phyloP scores from a whole-genome alignment of 2,329 filamentous ascomycete genomes.

The Verticillium isaacii region DNA sequence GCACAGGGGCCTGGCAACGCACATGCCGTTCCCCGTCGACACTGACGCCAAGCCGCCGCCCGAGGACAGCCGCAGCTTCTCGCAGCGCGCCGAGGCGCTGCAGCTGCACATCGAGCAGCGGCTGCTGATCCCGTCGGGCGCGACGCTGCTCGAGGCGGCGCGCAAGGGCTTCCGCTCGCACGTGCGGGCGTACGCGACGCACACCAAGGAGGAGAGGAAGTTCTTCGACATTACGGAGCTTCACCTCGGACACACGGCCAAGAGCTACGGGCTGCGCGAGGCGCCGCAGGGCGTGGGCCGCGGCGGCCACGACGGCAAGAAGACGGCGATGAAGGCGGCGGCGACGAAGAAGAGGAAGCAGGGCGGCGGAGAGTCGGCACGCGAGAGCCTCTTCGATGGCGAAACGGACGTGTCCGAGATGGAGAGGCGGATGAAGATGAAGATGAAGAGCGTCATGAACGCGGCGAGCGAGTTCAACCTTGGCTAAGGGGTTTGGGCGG shows the following conservation, averaged over 20 bases:
- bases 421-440: constrained; percentile 62
- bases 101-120: constrained; percentile 58
- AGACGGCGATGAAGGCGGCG: constrained; percentile 32
- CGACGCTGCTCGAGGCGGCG: constrained; percentile 71
- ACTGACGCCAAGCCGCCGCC: constrained; percentile 47
- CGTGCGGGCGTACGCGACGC: constrained; percentile 90
- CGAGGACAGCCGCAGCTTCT: constrained; percentile 39
- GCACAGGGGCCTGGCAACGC: constrained; percentile 60
- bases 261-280: constrained; percentile 87
- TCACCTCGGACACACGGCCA: constrained; percentile 89
- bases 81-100: constrained; percentile 46
- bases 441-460: constrained; percentile 52
- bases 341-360: constrained; percentile 13
- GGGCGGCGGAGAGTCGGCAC: constrained; percentile 19
- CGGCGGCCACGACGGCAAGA: constrained; percentile 43
- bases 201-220: constrained; percentile 75
- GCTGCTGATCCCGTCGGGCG: constrained; percentile 35
- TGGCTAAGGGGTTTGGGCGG: constrained; percentile 33
- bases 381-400: constrained; percentile 24
- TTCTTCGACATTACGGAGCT: constrained; percentile 91
- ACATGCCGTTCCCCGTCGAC: constrained; percentile 65
- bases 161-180: constrained; percentile 87
- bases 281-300: constrained; percentile 76
- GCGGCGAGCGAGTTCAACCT: constrained; percentile 65
- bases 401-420: constrained; percentile 38